phyloP scores from a whole-genome alignment of 1,284 basidiomycete species.

The Violaceomyces palustris region DNA sequence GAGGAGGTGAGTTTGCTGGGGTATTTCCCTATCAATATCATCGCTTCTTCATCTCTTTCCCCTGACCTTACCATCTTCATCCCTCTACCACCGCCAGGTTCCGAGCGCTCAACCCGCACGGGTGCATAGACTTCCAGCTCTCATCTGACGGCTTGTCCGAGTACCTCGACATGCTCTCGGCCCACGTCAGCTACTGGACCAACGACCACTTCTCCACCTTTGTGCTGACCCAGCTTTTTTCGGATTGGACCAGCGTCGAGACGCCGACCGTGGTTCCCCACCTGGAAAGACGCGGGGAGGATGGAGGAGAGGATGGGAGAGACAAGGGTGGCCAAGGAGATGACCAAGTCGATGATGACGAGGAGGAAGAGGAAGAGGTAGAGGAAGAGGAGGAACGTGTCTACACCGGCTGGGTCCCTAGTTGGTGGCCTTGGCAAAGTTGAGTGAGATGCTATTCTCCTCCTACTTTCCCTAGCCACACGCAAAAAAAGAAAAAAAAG shows the following conservation, averaged over 20 bases:
- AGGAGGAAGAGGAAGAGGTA: conserved; percentile 3
- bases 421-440: no score
- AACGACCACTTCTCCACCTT: conserved; percentile 40
- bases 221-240: conserved; percentile 40
- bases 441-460: no score
- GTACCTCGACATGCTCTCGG: conserved; percentile 40
- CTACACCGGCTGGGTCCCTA: no score
- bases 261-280: conserved; percentile 17
- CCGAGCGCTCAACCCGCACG: conserved; percentile 46
- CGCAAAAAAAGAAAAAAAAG: no score
- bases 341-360: no score
- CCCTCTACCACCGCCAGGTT: conserved; percentile 13
- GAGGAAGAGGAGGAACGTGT: conserved; percentile 50
- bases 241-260: conserved; percentile 15
- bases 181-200: conserved; percentile 46
- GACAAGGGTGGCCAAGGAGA: no score
- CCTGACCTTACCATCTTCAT: conserved; percentile 1
- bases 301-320: conserved; percentile 18
- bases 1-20: no score
- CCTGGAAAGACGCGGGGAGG: conserved; percentile 37
- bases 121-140: conserved; percentile 43
- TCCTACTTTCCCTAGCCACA: no score
- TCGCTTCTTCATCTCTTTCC: neutral
- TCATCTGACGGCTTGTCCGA: conserved; percentile 23
- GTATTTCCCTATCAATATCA: no score